Conservation (phyloP, 495 filamentous ascomycete species). For the Podospora tetraspora region DNA sequence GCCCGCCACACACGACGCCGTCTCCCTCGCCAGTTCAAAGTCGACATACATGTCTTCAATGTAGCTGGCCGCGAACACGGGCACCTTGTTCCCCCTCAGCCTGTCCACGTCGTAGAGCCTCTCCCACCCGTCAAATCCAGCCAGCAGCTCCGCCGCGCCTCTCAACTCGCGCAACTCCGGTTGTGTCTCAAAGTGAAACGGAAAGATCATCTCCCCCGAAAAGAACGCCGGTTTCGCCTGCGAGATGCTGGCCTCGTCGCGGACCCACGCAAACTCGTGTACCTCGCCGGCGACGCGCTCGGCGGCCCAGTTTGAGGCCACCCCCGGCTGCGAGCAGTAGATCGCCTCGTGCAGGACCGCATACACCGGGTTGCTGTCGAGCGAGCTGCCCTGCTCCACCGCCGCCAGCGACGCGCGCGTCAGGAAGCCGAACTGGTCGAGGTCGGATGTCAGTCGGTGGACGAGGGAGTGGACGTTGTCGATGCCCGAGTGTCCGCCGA, state of each 20-base stretch:
- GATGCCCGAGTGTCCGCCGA: constrained; percentile 72
- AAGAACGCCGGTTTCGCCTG: constrained; percentile 53
- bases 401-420: constrained; percentile 62
- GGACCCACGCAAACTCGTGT: constrained; percentile 41
- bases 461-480: constrained; percentile 67
- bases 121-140: constrained; percentile 59
- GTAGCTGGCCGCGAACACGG: constrained; percentile 82
- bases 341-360: constrained; percentile 79
- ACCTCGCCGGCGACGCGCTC: constrained; percentile 36
- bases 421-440: constrained; percentile 65
- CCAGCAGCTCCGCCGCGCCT: constrained; percentile 64
- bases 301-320: constrained; percentile 47
- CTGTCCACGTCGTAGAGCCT: constrained; percentile 69
- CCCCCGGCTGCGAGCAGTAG: constrained; percentile 58
- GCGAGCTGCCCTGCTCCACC: constrained; percentile 59
- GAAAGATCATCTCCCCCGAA: constrained; percentile 89
- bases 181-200: constrained; percentile 73
- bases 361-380: constrained; percentile 76
- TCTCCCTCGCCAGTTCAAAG: constrained; percentile 63
- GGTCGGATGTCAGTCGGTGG: constrained; percentile 59
- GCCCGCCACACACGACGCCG: constrained; percentile 78
- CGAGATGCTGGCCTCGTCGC: constrained; percentile 19
- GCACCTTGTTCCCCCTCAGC: constrained; percentile 72
- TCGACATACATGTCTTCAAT: constrained; percentile 95
- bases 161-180: constrained; percentile 61